phyloP scores from a whole-genome alignment of 2,329 filamentous ascomycete genomes.

The Trichoderma semiorbis region DNA sequence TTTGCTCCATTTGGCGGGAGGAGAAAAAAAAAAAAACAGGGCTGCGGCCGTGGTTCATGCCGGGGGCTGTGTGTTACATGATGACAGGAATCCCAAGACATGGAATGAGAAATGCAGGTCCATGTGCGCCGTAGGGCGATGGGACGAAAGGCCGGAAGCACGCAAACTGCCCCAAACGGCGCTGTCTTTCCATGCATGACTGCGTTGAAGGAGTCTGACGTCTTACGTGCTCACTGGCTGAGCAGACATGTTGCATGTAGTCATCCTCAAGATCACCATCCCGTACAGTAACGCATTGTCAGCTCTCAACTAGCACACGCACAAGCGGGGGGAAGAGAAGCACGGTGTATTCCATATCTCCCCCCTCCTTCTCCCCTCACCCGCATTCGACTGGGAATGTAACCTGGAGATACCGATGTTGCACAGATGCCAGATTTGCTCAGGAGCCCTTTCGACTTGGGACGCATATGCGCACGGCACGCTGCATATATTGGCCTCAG shows the following conservation, averaged over 20 bases:
- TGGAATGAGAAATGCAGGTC: slow-evolving; percentile 9
- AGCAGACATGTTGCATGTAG: background rate
- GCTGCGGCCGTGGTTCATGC: slow-evolving; percentile 1
- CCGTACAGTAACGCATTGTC: background rate
- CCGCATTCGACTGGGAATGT: background rate
- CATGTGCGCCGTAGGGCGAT: slow-evolving; percentile 4
- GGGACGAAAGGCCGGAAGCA: background rate
- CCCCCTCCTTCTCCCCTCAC: background rate
- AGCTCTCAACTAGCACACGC: background rate
- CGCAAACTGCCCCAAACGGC: background rate
- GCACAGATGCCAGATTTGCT: background rate
- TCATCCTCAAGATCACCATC: background rate
- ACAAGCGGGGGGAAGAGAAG: background rate
- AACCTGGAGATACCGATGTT: slow-evolving; percentile 2
- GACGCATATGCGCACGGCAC: background rate
- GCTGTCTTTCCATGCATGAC: background rate
- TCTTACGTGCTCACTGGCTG: background rate
- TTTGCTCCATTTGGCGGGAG: background rate
- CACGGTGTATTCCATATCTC: background rate
- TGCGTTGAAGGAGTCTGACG: background rate
- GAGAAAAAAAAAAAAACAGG: background rate
- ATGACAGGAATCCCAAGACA: background rate
- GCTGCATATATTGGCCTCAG: slow-evolving; percentile 3
- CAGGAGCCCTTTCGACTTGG: background rate
- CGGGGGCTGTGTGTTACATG: slow-evolving; percentile 4